A percentile compares a stretch with the other conserved stretches of the same genome.
Evolutionary conservation across 202 grass and related monocot species (phyloP).

Genomic region (Zoysia matrella): DNA sequence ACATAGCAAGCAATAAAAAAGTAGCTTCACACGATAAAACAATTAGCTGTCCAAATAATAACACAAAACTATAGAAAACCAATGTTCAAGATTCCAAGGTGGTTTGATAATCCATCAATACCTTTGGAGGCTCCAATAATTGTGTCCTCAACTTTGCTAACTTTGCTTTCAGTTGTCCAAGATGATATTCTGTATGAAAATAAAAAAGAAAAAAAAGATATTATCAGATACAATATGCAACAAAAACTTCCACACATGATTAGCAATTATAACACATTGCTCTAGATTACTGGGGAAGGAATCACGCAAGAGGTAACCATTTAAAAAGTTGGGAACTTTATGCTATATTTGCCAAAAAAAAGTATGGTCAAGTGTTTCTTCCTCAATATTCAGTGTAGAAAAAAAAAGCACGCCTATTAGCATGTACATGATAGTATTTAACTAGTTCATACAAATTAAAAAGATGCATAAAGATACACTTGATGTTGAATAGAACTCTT

Average conservation of each 20-base stretch:
- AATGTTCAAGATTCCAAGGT: not conserved
- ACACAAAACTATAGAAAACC: not conserved
- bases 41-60: too few species aligned
- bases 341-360: not conserved
- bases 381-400: conserved; percentile 15
- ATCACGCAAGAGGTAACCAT: conserved; percentile 5
- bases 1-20: not conserved
- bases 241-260: not conserved
- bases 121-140: conserved; percentile 98
- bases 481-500: not conserved
- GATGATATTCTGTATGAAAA: conserved; percentile 83
- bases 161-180: conserved; percentile 97
- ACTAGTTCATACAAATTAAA: not conserved
- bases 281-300: not conserved
- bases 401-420: not conserved
- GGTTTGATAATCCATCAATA: conserved; percentile 34
- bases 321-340: not conserved
- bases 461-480: conserved; percentile 22
- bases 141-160: conserved; percentile 98
- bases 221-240: conserved; percentile 34
- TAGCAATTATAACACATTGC: not conserved
- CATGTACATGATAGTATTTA: not conserved
- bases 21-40: not conserved
- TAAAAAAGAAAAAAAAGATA: conserved; percentile 2
- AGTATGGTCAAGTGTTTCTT: not conserved